Evolutionary conservation across 805 yeast genomes (phyloP).

Genomic region (Kuraishia piskuri): DNA sequence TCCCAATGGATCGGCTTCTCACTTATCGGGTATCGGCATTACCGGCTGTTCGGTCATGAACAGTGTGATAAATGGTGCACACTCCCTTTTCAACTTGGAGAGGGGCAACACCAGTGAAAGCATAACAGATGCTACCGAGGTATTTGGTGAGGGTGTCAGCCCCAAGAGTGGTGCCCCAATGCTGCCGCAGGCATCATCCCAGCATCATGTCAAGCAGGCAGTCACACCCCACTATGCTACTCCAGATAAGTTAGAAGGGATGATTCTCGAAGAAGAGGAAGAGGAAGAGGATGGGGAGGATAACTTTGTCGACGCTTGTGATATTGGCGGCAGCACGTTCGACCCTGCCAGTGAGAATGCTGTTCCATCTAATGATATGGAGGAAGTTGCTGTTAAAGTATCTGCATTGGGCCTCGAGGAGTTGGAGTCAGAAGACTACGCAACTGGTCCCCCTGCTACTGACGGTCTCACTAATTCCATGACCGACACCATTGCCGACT

Average conservation of each 20-base stretch:
- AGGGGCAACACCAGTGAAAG: background rate
- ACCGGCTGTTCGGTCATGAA: background rate
- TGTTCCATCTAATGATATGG: background rate
- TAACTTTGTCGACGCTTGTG: slow-evolving; percentile 1
- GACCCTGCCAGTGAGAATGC: background rate
- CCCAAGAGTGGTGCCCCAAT: background rate
- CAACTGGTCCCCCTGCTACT: background rate
- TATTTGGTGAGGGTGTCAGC: background rate
- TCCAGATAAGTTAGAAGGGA: background rate
- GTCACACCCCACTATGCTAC: background rate
- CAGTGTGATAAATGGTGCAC: background rate
- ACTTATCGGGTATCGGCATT: background rate
- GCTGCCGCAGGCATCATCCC: background rate
- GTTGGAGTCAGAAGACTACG: slow-evolving; percentile 1
- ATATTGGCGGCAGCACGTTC: background rate
- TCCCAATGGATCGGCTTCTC: background rate
- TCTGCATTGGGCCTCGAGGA: background rate
- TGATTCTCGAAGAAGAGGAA: background rate
- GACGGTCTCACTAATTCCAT: background rate
- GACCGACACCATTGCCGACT: slow-evolving; percentile 9
- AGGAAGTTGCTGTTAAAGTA: background rate
- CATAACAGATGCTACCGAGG: too few species aligned
- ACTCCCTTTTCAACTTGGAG: background rate
- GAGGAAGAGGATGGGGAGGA: slow-evolving; percentile 3
- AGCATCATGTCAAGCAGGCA: background rate